Conservation (phyloP, 345 rosid species). For the Erodium maritimum region DNA sequence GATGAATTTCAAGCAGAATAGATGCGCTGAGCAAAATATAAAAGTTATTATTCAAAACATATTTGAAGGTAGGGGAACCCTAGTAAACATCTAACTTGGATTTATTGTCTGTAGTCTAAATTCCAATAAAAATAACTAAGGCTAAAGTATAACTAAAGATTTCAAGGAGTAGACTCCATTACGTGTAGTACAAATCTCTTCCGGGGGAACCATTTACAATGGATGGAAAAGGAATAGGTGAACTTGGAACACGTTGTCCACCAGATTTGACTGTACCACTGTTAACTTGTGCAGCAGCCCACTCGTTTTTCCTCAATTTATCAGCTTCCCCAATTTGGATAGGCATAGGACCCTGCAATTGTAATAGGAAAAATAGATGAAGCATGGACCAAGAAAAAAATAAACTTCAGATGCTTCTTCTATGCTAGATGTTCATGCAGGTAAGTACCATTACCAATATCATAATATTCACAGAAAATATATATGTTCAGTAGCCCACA, state of each 20-base stretch:
- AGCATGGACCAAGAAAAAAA: background rate
- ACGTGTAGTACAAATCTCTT: slow-evolving; percentile 56
- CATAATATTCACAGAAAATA: background rate
- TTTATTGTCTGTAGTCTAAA: no score
- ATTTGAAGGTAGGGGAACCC: background rate
- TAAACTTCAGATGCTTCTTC: background rate
- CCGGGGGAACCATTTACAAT: slow-evolving; percentile 32
- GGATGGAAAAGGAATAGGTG: slow-evolving; percentile 54
- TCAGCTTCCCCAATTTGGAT: slow-evolving; percentile 23
- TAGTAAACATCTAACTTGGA: no score
- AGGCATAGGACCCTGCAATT: slow-evolving; percentile 10
- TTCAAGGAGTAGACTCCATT: slow-evolving; percentile 10
- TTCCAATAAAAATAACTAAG: no score
- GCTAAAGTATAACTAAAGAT: background rate
- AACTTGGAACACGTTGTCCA: slow-evolving; percentile 23
- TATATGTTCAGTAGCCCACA: background rate
- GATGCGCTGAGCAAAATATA: background rate
- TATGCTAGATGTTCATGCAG: background rate
- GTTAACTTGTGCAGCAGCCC: slow-evolving; percentile 13
- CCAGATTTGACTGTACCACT: slow-evolving; percentile 14
- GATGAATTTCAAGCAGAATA: slow-evolving; percentile 2
- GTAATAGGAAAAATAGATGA: background rate
- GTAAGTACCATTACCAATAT: background rate
- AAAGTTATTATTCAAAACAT: background rate
- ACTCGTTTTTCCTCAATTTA: slow-evolving; percentile 12